These are phyloP conservation scores for Juglanconis juglandina DNA, from an alignment of 2,329 filamentous ascomycete genomes.

Conservation along the genomic window DNA sequence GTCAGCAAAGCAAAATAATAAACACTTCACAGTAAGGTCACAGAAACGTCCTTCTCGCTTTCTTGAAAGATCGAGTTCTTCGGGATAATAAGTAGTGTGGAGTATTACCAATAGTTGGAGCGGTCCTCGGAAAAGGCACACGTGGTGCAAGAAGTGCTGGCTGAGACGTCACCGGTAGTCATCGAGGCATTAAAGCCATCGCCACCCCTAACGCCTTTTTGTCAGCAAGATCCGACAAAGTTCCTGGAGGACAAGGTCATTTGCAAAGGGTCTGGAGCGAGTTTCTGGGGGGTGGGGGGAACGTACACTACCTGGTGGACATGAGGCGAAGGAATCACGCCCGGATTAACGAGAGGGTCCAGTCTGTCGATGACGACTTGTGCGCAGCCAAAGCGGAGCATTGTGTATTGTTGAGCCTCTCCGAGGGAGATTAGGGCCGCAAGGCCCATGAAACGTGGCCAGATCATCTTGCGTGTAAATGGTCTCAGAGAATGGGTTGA, in stretches of 20 bases:
- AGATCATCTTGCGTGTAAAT: neutral
- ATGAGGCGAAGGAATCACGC: neutral
- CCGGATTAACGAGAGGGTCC: constrained; percentile 21
- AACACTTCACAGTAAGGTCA: no score
- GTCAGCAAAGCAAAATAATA: no score
- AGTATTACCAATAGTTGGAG: constrained; percentile 4
- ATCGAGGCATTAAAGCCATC: constrained; percentile 8
- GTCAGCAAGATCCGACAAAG: no score
- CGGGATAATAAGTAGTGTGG: no score
- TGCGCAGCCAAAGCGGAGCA: constrained; percentile 18
- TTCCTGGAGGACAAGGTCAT: no score
- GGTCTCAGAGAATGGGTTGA: neutral
- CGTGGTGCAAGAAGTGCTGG: constrained; percentile 17
- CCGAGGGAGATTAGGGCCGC: neutral
- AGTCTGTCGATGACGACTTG: constrained; percentile 24
- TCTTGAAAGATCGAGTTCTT: no score
- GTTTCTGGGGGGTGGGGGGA: no score
- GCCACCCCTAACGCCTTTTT: neutral
- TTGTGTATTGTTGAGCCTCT: neutral
- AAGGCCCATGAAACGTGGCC: neutral
- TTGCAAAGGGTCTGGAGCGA: no score
- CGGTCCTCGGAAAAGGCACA: constrained; percentile 10
- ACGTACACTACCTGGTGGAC: constrained; percentile 3
- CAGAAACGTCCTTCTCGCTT: no score
- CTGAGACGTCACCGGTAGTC: constrained; percentile 10